These are phyloP conservation scores for Herpetospermum pedunculosum DNA, from an alignment of 306 rosid species.

Conservation along the genomic window DNA sequence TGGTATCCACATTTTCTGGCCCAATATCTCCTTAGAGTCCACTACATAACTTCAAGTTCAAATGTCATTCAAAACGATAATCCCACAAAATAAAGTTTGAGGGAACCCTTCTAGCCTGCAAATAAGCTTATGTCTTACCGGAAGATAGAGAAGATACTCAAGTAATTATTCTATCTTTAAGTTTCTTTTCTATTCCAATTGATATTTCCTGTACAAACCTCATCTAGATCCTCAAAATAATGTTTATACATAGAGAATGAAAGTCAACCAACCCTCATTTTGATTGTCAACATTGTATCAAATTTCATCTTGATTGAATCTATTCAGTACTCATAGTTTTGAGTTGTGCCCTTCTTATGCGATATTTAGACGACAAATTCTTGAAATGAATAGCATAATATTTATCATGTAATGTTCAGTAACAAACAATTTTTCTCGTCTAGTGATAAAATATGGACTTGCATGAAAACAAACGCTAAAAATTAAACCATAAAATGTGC, in stretches of 20 bases:
- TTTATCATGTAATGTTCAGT: background rate
- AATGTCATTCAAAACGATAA: background rate
- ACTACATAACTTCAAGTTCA: background rate
- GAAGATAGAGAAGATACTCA: background rate
- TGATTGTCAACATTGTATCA: background rate
- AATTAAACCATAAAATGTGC: background rate
- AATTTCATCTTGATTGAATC: background rate
- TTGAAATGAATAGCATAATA: background rate
- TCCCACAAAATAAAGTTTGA: constrained; percentile 7
- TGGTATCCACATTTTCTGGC: constrained; percentile 44
- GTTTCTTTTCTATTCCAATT: background rate
- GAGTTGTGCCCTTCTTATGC: background rate
- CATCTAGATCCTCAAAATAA: background rate
- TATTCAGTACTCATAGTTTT: background rate
- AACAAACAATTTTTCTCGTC: background rate
- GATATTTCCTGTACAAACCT: background rate
- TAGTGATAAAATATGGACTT: background rate
- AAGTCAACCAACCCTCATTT: background rate
- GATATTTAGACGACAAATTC: background rate
- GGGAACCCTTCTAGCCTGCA: constrained; percentile 6
- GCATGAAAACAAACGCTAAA: background rate
- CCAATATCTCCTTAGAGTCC: constrained; percentile 44
- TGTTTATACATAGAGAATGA: constrained; percentile 2
- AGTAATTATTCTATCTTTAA: constrained; percentile 3
- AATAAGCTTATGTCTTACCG: background rate